Percentiles rank a stretch among this genome's conserved stretches.
Conservation (phyloP, 2,329 filamentous ascomycete genomes). For the Alternaria sp. region DNA sequence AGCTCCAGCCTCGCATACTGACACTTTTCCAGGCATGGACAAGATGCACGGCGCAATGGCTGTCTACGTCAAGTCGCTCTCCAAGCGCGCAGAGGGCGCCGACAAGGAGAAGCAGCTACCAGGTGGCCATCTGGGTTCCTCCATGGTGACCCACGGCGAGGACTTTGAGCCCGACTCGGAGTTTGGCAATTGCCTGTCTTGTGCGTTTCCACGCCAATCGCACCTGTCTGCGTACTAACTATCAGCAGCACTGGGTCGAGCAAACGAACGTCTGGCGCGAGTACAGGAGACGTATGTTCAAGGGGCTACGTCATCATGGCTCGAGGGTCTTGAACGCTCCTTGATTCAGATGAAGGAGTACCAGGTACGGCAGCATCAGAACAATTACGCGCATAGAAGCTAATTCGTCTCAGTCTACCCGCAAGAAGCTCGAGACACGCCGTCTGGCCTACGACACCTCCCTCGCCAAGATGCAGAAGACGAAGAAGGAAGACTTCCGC, state of each 20-base stretch:
- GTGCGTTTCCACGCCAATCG: constrained; percentile 53
- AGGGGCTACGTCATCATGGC: constrained; percentile 80
- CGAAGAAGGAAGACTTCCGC: constrained; percentile 90
- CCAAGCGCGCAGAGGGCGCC: constrained; percentile 81
- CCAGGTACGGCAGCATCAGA: constrained; percentile 65
- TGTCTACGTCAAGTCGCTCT: constrained; percentile 84
- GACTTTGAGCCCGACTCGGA: constrained; percentile 92
- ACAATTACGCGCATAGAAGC: neutral
- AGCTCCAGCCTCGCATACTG: constrained; percentile 2
- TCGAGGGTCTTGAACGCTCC: constrained; percentile 89
- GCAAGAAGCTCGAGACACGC: constrained; percentile 92
- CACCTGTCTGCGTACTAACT: constrained; percentile 20
- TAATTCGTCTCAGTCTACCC: constrained; percentile 63
- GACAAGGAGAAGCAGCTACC: constrained; percentile 89
- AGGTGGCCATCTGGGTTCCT: constrained; percentile 77
- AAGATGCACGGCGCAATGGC: constrained; percentile 86
- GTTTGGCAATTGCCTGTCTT: constrained; percentile 83
- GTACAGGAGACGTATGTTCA: constrained; percentile 83
- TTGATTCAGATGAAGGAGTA: constrained; percentile 97
- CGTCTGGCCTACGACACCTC: constrained; percentile 91
- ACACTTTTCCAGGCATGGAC: constrained; percentile 73
- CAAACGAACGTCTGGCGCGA: constrained; percentile 85
- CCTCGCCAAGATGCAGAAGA: constrained; percentile 87
- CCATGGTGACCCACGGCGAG: constrained; percentile 88
- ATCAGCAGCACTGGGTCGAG: constrained; percentile 72